Percentiles rank a stretch among this genome's conserved stretches.
Conservation (phyloP, 192 early-diverging fungal genomes). For the Umbelopsis ramanniana region DNA sequence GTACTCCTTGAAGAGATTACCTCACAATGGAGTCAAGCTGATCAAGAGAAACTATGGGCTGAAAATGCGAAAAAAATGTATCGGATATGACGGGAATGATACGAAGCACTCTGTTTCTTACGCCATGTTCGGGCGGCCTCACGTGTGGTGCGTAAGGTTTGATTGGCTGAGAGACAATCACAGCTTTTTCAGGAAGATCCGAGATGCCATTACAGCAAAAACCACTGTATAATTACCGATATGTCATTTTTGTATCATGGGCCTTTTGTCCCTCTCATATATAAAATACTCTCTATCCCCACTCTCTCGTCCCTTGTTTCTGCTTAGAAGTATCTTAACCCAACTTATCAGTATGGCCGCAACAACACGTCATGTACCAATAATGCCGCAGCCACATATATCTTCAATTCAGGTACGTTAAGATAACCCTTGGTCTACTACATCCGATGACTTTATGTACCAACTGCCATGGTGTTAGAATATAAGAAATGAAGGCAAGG, state of each 20-base stretch:
- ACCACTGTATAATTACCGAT: not conserved
- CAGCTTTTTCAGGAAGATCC: not conserved
- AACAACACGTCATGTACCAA: not conserved
- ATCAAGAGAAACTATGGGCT: constrained; percentile 34
- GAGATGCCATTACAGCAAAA: not conserved
- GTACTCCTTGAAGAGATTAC: constrained; percentile 27
- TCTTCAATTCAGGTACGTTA: constrained; percentile 11
- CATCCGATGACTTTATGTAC: not conserved
- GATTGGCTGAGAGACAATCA: constrained; percentile 6
- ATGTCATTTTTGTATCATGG: not conserved
- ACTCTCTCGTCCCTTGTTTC: not conserved
- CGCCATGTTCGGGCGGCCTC: not conserved
- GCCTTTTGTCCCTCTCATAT: not conserved
- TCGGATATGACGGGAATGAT: not conserved
- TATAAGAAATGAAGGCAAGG: not conserved
- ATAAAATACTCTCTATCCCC: not conserved
- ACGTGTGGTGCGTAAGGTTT: not conserved
- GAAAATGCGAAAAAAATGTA: constrained; percentile 32
- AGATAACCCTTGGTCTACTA: not conserved
- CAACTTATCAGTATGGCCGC: not conserved
- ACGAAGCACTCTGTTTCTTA: not conserved
- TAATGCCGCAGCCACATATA: not conserved
- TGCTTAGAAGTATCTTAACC: not conserved
- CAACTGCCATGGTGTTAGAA: too few relatives aligned
- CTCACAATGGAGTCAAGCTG: constrained; percentile 25